Conservation (phyloP, 2,329 filamentous ascomycete genomes). For the Fusarium falciforme region DNA sequence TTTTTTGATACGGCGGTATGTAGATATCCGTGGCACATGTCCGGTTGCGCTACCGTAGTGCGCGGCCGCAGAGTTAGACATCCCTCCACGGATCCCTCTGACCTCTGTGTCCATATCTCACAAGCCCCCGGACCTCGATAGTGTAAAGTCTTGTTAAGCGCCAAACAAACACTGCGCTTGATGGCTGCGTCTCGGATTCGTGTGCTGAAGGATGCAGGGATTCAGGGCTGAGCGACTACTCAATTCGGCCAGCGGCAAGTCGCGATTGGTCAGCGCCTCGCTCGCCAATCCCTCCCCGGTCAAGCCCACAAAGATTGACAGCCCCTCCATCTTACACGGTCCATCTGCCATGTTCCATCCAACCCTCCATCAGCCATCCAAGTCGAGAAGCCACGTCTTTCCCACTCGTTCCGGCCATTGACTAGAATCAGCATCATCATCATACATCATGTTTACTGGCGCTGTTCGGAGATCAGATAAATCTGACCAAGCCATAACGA, state of each 20-base stretch:
- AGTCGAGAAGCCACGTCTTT: constrained; percentile 20
- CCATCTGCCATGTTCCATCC: not conserved
- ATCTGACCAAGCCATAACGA: not conserved
- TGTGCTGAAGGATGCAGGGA: constrained; percentile 30
- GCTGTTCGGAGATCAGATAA: not conserved
- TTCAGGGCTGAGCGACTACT: constrained; percentile 40
- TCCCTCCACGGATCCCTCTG: not conserved
- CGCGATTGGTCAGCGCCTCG: constrained; percentile 38
- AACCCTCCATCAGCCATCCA: constrained; percentile 7
- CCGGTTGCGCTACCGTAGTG: constrained; percentile 20
- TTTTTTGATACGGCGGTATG: constrained; percentile 28
- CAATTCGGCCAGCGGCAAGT: constrained; percentile 40
- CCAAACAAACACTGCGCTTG: not conserved
- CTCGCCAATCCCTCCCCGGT: constrained; percentile 36
- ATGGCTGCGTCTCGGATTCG: constrained; percentile 7
- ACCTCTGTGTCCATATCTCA: not conserved
- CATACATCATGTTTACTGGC: constrained; percentile 2
- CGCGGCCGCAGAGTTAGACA: constrained; percentile 6
- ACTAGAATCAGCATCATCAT: constrained; percentile 16
- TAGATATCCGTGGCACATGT: constrained; percentile 33
- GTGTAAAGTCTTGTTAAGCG: constrained; percentile 4
- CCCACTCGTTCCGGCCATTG: constrained; percentile 7
- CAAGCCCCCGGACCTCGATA: not conserved
- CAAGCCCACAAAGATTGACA: constrained; percentile 34
- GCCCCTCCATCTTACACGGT: constrained; percentile 21